A percentile compares a stretch with the other conserved stretches of the same genome.
phyloP scores from a whole-genome alignment of 78 protist genomes.

The Pigoraptor vietnamica region DNA sequence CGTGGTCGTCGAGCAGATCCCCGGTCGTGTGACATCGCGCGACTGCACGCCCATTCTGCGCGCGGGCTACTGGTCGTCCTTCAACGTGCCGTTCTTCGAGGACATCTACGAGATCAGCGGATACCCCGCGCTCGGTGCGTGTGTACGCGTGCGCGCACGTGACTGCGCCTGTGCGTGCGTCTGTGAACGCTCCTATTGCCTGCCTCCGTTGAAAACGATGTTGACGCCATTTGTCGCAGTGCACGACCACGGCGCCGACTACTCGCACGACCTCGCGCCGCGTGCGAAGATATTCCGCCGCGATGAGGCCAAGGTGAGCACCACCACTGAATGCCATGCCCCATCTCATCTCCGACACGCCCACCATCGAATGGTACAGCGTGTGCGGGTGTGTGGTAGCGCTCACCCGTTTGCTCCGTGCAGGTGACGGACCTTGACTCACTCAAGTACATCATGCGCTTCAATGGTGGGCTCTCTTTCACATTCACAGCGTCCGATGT shows the following conservation, averaged over 20 bases:
- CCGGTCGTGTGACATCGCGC: conserved; percentile 48
- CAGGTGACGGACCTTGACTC: conserved; percentile 16
- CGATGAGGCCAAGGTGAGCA: not conserved
- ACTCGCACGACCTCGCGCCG: not conserved
- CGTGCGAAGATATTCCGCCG: conserved; percentile 21
- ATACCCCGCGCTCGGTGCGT: conserved; percentile 35
- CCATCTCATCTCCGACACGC: too few species aligned
- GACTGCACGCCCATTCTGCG: conserved; percentile 49
- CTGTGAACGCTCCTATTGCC: too few species aligned
- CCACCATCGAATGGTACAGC: too few species aligned
- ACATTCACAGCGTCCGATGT: too few species aligned
- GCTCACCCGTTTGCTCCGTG: too few species aligned
- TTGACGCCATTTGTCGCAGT: too few species aligned
- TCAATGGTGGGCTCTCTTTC: too few species aligned
- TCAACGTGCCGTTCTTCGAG: conserved; percentile 75
- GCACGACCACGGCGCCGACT: not conserved
- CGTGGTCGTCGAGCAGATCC: conserved; percentile 76
- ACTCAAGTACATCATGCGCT: conserved; percentile 44
- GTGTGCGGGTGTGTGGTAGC: too few species aligned
- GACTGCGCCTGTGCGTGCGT: too few species aligned
- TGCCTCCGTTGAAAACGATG: too few species aligned
- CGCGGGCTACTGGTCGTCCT: conserved; percentile 65
- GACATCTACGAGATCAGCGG: conserved; percentile 59
- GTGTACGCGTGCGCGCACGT: too few species aligned
- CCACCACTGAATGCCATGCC: too few species aligned